Evolutionary conservation across 352 stramenopile species (phyloP), one percentile per base, ranked within the genome.

Genomic region (Pythium grandisporangium): DNA sequence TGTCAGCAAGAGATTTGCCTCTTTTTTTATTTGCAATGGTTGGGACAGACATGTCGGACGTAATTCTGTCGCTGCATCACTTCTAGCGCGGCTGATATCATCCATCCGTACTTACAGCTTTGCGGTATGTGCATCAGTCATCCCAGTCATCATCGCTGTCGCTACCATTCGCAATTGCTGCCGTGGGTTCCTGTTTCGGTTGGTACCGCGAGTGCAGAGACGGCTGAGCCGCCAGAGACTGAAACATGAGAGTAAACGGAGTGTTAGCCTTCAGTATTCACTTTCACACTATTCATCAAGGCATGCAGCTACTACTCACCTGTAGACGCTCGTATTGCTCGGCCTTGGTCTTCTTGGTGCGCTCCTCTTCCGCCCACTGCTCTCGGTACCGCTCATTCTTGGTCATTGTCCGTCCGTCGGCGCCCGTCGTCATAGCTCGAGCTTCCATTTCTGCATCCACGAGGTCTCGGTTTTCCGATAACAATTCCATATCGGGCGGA

Each of bases 121-220:
- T n/a, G n/a, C n/a, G n/a, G n/a, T n/a, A n/a, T n/a, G n/a, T n/a
- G n/a, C n/a, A n/a, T n/a, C n/a, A 92, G 47, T 92, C 75, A 42
- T 91, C 78, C 78, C 78, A 92, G 41, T 88, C 78, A 26, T 89
- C 73, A 34, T 89, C 78, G 42, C 74, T 85, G 39, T 89, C 59
- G 11, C 68, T 48, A 14, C 27, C 22, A 30, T 30, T 39, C 56
- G 42, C 42, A 46, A 22, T 11, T 39, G 39, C 8, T 32, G 24
- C 33, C 36, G 34, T 30, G 19, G 44, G n/a, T n/a, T n/a, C n/a
- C n/a, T n/a, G n/a, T n/a, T n/a, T n/a, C n/a, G n/a, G n/a, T 22
- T 68, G 63, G 12, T 68, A 62, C n/a, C 56, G 55, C 11, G 64
- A 58, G 49, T 92, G 75, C 27, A 92, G 56, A 20, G 78, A 81